Evolutionary conservation across 2,329 filamentous ascomycete genomes (phyloP).

Genomic region (Paracorniculantispora psalliotae): DNA sequence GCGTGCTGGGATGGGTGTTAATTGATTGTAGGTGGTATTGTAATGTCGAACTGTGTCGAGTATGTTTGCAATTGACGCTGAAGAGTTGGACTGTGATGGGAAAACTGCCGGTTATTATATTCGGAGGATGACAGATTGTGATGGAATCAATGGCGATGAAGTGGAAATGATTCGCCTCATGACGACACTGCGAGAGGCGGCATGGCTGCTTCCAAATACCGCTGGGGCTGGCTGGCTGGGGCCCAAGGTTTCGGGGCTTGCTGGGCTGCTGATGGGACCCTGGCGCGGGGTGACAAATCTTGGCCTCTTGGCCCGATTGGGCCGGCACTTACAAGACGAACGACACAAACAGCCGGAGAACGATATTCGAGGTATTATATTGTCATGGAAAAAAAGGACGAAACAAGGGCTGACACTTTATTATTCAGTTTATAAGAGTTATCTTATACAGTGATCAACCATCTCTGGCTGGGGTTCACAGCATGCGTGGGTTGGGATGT

Average conservation of each 20-base stretch:
- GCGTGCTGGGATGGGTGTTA: not conserved
- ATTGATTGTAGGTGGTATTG: not conserved
- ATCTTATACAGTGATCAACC: too few relatives aligned
- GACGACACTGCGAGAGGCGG: not conserved
- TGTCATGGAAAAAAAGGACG: too few relatives aligned
- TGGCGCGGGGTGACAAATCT: constrained; percentile 4
- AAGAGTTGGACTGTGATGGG: not conserved
- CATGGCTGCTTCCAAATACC: not conserved
- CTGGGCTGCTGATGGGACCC: not conserved
- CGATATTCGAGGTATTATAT: too few relatives aligned
- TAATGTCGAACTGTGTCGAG: too few relatives aligned
- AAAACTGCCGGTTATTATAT: not conserved
- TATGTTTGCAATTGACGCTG: not conserved
- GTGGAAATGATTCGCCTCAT: not conserved
- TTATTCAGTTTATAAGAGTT: too few relatives aligned
- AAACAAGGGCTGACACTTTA: too few relatives aligned
- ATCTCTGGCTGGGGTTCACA: too few relatives aligned
- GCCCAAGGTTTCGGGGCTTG: not conserved
- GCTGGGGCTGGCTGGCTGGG: too few relatives aligned
- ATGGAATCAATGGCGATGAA: not conserved
- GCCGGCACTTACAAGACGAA: too few relatives aligned
- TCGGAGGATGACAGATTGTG: too few relatives aligned
- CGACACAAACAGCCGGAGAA: too few relatives aligned
- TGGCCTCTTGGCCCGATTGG: not conserved
- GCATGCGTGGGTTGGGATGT: too few relatives aligned